Evolutionary conservation across 371 early-diverging fungal genomes (phyloP).

Genomic region (Sporodiniella umbellata): DNA sequence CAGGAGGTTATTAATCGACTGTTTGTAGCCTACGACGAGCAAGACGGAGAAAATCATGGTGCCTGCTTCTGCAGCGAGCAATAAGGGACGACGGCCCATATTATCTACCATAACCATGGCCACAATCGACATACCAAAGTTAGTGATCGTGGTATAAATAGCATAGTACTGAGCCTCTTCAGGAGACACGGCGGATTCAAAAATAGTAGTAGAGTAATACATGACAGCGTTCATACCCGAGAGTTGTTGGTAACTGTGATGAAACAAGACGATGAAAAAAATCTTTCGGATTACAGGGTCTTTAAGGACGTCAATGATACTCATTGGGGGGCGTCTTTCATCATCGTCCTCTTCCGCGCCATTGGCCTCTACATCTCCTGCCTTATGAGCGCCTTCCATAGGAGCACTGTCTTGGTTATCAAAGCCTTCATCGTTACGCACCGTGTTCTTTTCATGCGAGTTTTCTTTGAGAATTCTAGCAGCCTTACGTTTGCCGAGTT

Average conservation of each 20-base stretch:
- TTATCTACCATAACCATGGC: slow-evolving; percentile 49
- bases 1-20: slow-evolving; percentile 46
- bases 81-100: slow-evolving; percentile 35
- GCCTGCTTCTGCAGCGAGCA: slow-evolving; percentile 62
- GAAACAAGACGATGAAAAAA: slow-evolving; percentile 40
- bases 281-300: slow-evolving; percentile 53
- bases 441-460: slow-evolving; percentile 9
- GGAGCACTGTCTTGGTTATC: slow-evolving; percentile 7
- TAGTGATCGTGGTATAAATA: slow-evolving; percentile 55
- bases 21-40: slow-evolving; percentile 56
- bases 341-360: slow-evolving; percentile 8
- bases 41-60: slow-evolving; percentile 54
- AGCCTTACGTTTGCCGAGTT: slow-evolving; percentile 11
- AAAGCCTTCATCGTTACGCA: slow-evolving; percentile 19
- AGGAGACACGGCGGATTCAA: slow-evolving; percentile 42
- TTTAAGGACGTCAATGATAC: slow-evolving; percentile 33
- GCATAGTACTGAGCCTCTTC: slow-evolving; percentile 59
- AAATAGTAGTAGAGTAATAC: slow-evolving; percentile 74
- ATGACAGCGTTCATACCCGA: slow-evolving; percentile 85
- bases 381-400: neutral
- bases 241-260: slow-evolving; percentile 71
- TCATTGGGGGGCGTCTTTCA: slow-evolving; percentile 25
- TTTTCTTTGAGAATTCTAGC: slow-evolving; percentile 14
- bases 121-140: slow-evolving; percentile 53
- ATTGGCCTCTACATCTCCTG: slow-evolving; percentile 8